A percentile compares a stretch with the other conserved stretches of the same genome.
Conservation (phyloP, 441 rosid genomes). For the Biscutella laevigata region DNA sequence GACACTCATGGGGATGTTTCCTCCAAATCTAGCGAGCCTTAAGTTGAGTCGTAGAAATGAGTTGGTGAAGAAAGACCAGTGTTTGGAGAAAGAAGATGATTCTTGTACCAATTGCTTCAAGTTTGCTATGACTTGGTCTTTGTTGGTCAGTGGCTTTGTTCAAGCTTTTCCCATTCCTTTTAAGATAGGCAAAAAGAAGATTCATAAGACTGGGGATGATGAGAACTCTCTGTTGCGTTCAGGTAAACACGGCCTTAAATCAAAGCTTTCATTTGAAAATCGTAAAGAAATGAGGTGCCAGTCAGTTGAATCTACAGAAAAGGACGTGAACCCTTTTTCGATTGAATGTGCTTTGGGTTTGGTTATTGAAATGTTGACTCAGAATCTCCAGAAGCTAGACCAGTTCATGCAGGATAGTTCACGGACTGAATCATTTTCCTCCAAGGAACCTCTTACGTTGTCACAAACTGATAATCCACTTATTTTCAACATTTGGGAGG, state of each 20-base stretch:
- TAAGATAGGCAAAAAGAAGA: slow-evolving; percentile 43
- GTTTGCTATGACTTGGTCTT: slow-evolving; percentile 72
- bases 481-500: slow-evolving; percentile 62
- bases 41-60: slow-evolving; percentile 24
- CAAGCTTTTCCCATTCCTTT: slow-evolving; percentile 65
- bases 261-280: slow-evolving; percentile 25
- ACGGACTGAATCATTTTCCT: slow-evolving; percentile 21
- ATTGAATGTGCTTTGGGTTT: slow-evolving; percentile 57
- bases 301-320: slow-evolving; percentile 11
- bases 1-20: slow-evolving; percentile 43
- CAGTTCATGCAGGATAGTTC: slow-evolving; percentile 35
- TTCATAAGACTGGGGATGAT: slow-evolving; percentile 37
- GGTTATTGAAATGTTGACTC: slow-evolving; percentile 50
- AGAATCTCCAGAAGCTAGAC: slow-evolving; percentile 66
- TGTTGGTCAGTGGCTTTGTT: slow-evolving; percentile 60
- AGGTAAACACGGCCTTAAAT: slow-evolving; percentile 25
- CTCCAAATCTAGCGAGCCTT: slow-evolving; percentile 36
- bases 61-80: slow-evolving; percentile 35
- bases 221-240: slow-evolving; percentile 28
- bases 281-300: slow-evolving; percentile 27
- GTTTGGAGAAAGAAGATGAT: slow-evolving; percentile 34
- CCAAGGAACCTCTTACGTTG: slow-evolving; percentile 17
- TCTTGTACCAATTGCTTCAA: slow-evolving; percentile 70
- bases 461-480: slow-evolving; percentile 38
- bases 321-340: slow-evolving; percentile 38